Evolutionary conservation across 2,329 filamentous ascomycete genomes (phyloP), one percentile per base, ranked within the genome.

Genomic region (Dothideomycetidae sp.): DNA sequence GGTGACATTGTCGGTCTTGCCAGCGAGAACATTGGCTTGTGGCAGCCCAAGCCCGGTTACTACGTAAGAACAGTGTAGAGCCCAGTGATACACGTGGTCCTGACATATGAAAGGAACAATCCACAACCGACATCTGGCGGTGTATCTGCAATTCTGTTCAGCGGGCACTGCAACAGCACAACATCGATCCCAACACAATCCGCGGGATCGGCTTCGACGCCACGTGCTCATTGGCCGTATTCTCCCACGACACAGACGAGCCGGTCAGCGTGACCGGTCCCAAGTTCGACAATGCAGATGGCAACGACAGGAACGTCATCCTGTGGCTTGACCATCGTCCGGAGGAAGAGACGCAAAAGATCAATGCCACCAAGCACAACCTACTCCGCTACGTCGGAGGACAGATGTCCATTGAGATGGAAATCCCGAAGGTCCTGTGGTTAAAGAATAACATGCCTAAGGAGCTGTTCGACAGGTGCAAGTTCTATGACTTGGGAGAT

Each of bases 351-450:
- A 92, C 88, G 0, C 78, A 82, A 45, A 81, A 82, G 62, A 93
- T 98, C 64, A 98, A 98, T 58, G 75, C 75, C 38, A 96, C 90
- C 2, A 71, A 78, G 37, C 90, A 98, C 66, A 90, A 92, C 58
- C 68, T 98, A 37, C 73, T 98, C 42, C 81, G 85, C 53, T 98
- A 98, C 55, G 90, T 98, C 12, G 90, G 90, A 49, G 90, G 90
- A 45, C 88, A 81, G 57, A 98, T 98, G 90, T 93, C 84, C 56
- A 88, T 94, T 47, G 90, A 98, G 67, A 98, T 98, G 90, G 90
- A 98, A 59, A 92, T 98, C 39, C 90, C 90, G 46, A 98, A 98
- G 64, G 83, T 94, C 1, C 69, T 96, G 41, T 98, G 90, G 90
- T 70, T 98, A 54, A 96, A 96, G 71, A 93, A 93, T 61, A 74